Evolutionary conservation across 2,329 filamentous ascomycete species (phyloP).

Genomic region (Nothopassalora personata): DNA sequence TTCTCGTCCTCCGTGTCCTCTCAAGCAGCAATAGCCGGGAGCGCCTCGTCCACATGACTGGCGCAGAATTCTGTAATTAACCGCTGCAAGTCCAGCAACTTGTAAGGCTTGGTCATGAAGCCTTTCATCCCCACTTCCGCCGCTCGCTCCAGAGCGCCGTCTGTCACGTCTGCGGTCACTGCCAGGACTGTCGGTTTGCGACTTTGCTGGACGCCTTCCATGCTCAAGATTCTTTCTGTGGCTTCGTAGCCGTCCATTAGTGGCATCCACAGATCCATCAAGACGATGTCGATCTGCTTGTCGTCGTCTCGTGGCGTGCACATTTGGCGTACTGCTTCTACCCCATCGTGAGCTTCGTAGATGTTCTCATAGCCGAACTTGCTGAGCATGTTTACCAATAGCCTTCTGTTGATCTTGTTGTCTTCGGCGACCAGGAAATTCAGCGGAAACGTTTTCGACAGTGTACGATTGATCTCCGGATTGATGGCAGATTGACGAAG

Average conservation of each 20-base stretch:
- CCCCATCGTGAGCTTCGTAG: slow-evolving; percentile 62
- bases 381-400: slow-evolving; percentile 60
- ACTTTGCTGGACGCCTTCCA: slow-evolving; percentile 30
- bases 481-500: slow-evolving; percentile 24
- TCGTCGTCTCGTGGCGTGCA: slow-evolving; percentile 23
- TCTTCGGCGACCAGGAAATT: slow-evolving; percentile 68
- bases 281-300: slow-evolving; percentile 54
- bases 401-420: slow-evolving; percentile 65
- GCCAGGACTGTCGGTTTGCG: slow-evolving; percentile 49
- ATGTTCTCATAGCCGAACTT: slow-evolving; percentile 62
- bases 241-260: slow-evolving; percentile 68
- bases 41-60: slow-evolving; percentile 1
- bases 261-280: slow-evolving; percentile 77
- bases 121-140: slow-evolving; percentile 61
- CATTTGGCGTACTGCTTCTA: slow-evolving; percentile 61
- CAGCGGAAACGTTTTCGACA: slow-evolving; percentile 57
- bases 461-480: slow-evolving; percentile 47
- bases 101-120: slow-evolving; percentile 65
- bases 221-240: slow-evolving; percentile 55
- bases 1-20: neutral
- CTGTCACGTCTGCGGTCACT: slow-evolving; percentile 63
- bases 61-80: slow-evolving; percentile 50
- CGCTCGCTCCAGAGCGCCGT: slow-evolving; percentile 56
- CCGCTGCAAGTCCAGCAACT: slow-evolving; percentile 56
- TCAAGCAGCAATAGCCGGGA: neutral